Conservation (phyloP, 306 rosid species). For the Prunus padus region DNA sequence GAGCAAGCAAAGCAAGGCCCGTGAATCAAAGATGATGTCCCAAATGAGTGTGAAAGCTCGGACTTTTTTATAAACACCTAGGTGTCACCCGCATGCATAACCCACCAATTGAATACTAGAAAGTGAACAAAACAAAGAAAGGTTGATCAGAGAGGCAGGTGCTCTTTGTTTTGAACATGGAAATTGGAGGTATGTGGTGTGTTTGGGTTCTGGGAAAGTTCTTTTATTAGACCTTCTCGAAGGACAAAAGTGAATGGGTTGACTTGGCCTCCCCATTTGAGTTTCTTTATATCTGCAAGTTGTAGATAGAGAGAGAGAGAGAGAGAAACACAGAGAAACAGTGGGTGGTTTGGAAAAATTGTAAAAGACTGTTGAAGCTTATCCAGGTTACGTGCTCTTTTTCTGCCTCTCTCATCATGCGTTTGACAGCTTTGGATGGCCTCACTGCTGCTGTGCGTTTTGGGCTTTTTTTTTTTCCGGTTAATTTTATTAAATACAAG, state of each 20-base stretch:
- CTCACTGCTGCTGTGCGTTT: neutral
- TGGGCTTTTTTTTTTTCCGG: neutral
- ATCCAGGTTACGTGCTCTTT: neutral
- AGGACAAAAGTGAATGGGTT: constrained; percentile 39
- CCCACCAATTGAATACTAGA: constrained; percentile 17
- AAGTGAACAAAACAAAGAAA: neutral
- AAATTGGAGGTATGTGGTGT: constrained; percentile 6
- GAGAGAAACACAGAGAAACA: too few relatives aligned
- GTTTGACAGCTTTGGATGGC: neutral
- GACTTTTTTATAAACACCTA: constrained; percentile 34
- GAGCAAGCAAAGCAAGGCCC: constrained; percentile 22
- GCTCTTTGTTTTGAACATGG: neutral
- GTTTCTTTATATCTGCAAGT: constrained; percentile 37
- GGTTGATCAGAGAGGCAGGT: too few relatives aligned
- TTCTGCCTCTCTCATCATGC: neutral
- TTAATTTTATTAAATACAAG: neutral
- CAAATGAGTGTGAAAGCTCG: constrained; percentile 49
- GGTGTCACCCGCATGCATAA: constrained; percentile 48
- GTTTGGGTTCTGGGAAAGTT: constrained; percentile 38
- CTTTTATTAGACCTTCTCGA: constrained; percentile 26
- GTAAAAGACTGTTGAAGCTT: neutral
- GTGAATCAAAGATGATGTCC: constrained; percentile 28
- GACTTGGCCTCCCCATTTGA: constrained; percentile 34
- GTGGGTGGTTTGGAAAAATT: constrained; percentile 3
- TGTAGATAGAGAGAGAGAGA: constrained; percentile 7